Base-by-base conservation (phyloP, 345 rosid genomes). In the Syzygium aqueum region DNA sequence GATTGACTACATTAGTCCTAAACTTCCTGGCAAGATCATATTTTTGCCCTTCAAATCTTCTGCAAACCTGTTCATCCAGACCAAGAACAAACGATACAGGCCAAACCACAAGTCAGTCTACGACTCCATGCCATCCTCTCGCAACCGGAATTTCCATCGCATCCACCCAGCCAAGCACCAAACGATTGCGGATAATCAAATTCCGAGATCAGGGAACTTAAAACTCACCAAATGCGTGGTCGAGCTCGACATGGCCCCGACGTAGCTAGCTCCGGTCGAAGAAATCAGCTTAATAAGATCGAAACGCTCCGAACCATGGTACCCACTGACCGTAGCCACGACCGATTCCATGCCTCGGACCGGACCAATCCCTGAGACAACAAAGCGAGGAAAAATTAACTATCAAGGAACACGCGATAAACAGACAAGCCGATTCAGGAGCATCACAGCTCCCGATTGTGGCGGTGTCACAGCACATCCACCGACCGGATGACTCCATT, bases 241-340 rank as follows among this genome's bases (percentile, higher is more conserved):
- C 27, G 99, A 94, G 85, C 86, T 90, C 21, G 97, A 92, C 96
- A 96, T 90, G 17, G 90, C 88, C 2, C 99, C 99, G 2, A 96
- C 96, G 65, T 95, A 97, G 91, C 90, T 96, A 25, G 96, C 99
- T 17, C 99, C 99, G 27, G 94, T 28, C 22, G 52, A 88, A 51
- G 96, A 91, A 56, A 97, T 93, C 53, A 96, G 94, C 92, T 94
- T 95, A 88, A 97, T 97, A 88, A 97, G 98, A 73, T 94, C 92
- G 89, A 96, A 95, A 59, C 98, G 93, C 87, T 93, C 97, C 21
- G 92, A 85, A 8, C 98, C 99, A 23, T 93, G 94, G 92, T 96
- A 97, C 3, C 99, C 99, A 84, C 97, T 96, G 7, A 96, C 98
- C 2, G 99, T 93, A n/a, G 97, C 99, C 17, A 97, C 94, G 88